Conservation (phyloP, 2,329 filamentous ascomycete species). For the Didymellaceae sp. region DNA sequence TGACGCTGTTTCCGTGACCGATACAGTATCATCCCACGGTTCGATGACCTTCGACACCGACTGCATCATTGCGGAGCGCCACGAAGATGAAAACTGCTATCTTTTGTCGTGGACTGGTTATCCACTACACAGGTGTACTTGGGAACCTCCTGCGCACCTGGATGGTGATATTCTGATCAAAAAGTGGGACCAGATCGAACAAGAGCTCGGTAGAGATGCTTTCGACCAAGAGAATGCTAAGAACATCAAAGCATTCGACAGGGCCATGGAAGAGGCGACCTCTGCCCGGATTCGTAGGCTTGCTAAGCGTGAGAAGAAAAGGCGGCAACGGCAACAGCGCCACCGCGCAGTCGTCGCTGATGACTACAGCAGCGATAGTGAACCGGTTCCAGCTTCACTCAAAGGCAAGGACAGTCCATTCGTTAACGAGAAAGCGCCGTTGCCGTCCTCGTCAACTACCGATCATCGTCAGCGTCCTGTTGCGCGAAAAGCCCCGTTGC, state of each 20-base stretch:
- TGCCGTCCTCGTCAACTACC: not conserved
- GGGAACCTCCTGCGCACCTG: constrained; percentile 35
- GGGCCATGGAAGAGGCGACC: constrained; percentile 9
- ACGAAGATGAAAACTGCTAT: constrained; percentile 56
- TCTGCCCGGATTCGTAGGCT: constrained; percentile 14
- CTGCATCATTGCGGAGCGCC: constrained; percentile 40
- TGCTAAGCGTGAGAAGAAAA: constrained; percentile 28
- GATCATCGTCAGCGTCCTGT: not conserved
- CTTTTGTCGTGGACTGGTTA: constrained; percentile 72
- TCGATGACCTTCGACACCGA: constrained; percentile 28
- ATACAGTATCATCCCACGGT: constrained; percentile 50
- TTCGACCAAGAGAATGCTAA: constrained; percentile 15
- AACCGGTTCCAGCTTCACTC: not conserved
- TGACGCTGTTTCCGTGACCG: constrained; percentile 65
- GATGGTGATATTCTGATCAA: constrained; percentile 15
- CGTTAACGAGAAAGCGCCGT: constrained; percentile 6
- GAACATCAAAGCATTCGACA: constrained; percentile 17
- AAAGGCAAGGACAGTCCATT: constrained; percentile 14
- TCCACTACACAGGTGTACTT: constrained; percentile 49
- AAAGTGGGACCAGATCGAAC: constrained; percentile 10
- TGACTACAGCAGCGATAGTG: constrained; percentile 23
- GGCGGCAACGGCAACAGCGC: constrained; percentile 15
- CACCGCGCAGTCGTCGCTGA: not conserved
- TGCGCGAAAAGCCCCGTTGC: constrained; percentile 20
- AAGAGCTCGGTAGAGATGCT: constrained; percentile 7